These are phyloP conservation scores for Kwoniella dendrophila DNA, from an alignment of 768 basidiomycete genomes.

Conservation along the genomic window DNA sequence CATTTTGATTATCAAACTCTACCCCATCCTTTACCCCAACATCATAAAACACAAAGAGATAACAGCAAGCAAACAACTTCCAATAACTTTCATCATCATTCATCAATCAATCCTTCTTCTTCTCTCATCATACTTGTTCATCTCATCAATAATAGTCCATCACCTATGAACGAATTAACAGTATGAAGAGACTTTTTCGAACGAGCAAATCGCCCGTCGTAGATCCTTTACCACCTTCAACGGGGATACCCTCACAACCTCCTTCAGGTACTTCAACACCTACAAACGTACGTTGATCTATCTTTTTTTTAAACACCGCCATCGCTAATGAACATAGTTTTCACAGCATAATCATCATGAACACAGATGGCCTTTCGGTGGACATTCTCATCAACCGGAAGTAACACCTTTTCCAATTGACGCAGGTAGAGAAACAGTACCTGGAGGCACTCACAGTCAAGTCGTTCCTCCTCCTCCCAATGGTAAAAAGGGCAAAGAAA, in stretches of 20 bases:
- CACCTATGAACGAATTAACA: slow-evolving; percentile 1
- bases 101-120: too few species aligned
- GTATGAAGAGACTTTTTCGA: slow-evolving; percentile 49
- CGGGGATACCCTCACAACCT: slow-evolving; percentile 7
- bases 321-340: background rate
- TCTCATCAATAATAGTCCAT: too few species aligned
- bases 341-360: slow-evolving; percentile 24
- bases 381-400: slow-evolving; percentile 18
- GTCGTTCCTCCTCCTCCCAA: slow-evolving; percentile 12
- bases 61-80: too few species aligned
- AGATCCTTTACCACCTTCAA: slow-evolving; percentile 43
- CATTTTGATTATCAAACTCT: too few species aligned
- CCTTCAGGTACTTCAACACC: slow-evolving; percentile 22
- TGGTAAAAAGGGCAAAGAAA: slow-evolving; percentile 27
- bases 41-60: too few species aligned
- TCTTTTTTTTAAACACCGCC: background rate
- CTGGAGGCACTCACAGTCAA: background rate
- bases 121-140: too few species aligned
- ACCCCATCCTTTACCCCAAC: too few species aligned
- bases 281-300: slow-evolving; percentile 8
- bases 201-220: slow-evolving; percentile 38
- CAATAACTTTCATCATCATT: too few species aligned
- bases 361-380: slow-evolving; percentile 22
- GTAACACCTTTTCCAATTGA: slow-evolving; percentile 45
- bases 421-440: slow-evolving; percentile 23